Base-by-base conservation (phyloP, 2,329 filamentous ascomycete species). In the Aureobasidium sp. region DNA sequence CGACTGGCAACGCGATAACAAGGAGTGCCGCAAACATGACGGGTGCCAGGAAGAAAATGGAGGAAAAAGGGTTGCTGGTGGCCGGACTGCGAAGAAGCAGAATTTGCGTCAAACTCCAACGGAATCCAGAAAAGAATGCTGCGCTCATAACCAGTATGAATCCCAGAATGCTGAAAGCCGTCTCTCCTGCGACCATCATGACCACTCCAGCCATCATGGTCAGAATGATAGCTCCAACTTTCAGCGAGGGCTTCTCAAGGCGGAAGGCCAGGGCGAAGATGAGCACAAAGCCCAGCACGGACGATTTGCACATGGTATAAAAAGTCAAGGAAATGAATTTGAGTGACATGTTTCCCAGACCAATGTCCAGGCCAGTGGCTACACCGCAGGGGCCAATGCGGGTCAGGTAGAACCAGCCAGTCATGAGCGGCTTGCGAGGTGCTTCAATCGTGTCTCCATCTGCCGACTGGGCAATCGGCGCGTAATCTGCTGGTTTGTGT, bases 281-380 rank as follows among this genome's bases (percentile, higher is more conserved):
- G 23, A 99, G 85, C 59, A 99, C 94, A 71, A 97, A 99, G 46
- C 90, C 92, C 23, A 99, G 83, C 17, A 93, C 90, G 10, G 92
- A 96, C 6, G 93, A 97, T 81, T 99, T 99, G 77, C 94, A 97
- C 94, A 99, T 97, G 62, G 94, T 99, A 75, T 96, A 95, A 73
- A 99, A 99, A 10, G 93, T 96, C 66, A 99, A 83, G 43, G 90
- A 92, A 68, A 99, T 97, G 73, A 95, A 96, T 74, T 93, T 94
- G 67, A 99, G 80, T 57, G 90, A 95, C 74, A 90, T 96, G 71
- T 99, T 99, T 64, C 94, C 94, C 61, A 99, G 77, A 15, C 94
- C 94, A 74, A 99, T 96, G 72, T 99, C 94, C 62, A 99, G 81
- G 13, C 93, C 94, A 0, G 94, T 99, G 6, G 94, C 92, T 45